phyloP scores from a whole-genome alignment of 192 early-diverging fungal genomes.

The Anaeromyces robustus region DNA sequence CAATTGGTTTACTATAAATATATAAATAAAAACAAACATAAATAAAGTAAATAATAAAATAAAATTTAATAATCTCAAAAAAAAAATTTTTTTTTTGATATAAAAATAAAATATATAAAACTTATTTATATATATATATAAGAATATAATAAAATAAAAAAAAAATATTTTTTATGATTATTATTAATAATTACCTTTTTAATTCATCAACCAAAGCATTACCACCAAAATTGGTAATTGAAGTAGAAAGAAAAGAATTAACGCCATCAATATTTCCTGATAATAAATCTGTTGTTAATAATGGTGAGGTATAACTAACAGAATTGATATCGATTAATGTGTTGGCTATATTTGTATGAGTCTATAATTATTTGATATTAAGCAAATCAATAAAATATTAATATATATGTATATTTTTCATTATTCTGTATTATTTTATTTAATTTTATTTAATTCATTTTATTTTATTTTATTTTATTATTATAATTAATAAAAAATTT shows the following conservation, averaged over 20 bases:
- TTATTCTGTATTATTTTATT: too few species aligned
- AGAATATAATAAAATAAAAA: too few species aligned
- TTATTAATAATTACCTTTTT: constrained; percentile 11
- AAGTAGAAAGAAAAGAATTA: background rate
- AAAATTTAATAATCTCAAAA: background rate
- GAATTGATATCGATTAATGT: background rate
- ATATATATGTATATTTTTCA: too few species aligned
- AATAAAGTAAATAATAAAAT: too few species aligned
- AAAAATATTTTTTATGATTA: too few species aligned
- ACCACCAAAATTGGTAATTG: constrained; percentile 13
- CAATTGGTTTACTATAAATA: constrained; percentile 48
- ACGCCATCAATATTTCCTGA: background rate
- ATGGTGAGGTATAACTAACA: constrained; percentile 5
- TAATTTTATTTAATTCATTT: too few species aligned
- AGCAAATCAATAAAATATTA: background rate
- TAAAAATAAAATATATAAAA: constrained; percentile 3
- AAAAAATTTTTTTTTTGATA: constrained; percentile 13
- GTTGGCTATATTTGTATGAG: background rate
- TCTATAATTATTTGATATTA: background rate
- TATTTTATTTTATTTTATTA: constrained; percentile 3
- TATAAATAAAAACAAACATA: too few species aligned
- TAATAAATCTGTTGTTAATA: background rate
- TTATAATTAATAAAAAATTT: constrained; percentile 2
- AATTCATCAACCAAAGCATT: constrained; percentile 31
- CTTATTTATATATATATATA: background rate